Percentiles rank a stretch among this genome's conserved stretches.
Conservation (phyloP, 495 filamentous ascomycete genomes). For the Bacidia gigantensis region DNA sequence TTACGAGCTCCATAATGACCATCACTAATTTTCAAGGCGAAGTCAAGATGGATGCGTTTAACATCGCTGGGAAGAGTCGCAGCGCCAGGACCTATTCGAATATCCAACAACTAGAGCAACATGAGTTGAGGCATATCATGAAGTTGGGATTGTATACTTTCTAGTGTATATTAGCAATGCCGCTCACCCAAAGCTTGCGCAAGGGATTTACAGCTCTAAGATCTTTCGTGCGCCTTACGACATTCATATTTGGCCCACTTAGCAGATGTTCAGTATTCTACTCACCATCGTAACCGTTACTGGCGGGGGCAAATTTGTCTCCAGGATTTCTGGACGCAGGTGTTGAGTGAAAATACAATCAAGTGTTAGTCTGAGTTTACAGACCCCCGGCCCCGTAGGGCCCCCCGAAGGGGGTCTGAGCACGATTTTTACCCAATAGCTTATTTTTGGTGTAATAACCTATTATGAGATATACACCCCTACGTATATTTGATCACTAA, state of each 20-base stretch:
- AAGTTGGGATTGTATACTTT: background rate
- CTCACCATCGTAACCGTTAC: no score
- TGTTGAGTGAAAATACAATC: no score
- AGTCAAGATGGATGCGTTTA: slow-evolving; percentile 71
- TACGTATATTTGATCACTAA: no score
- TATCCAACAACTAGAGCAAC: slow-evolving; percentile 45
- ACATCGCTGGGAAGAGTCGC: slow-evolving; percentile 65
- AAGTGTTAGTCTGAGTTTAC: no score
- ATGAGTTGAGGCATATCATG: slow-evolving; percentile 7
- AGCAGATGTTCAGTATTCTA: no score
- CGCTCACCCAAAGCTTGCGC: background rate
- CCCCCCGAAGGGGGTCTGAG: no score
- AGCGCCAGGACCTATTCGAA: slow-evolving; percentile 69
- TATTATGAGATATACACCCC: no score
- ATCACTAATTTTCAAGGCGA: slow-evolving; percentile 47
- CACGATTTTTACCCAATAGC: no score
- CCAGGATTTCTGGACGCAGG: no score
- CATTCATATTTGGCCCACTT: slow-evolving; percentile 49
- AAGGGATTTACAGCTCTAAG: slow-evolving; percentile 55
- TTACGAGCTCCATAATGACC: slow-evolving; percentile 75
- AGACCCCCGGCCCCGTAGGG: no score
- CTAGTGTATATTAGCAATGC: background rate
- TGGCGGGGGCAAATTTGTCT: no score
- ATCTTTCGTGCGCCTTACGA: slow-evolving; percentile 65
- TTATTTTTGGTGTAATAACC: no score